Conservation (phyloP, 1,284 basidiomycete genomes). For the Naganishia sp. region DNA sequence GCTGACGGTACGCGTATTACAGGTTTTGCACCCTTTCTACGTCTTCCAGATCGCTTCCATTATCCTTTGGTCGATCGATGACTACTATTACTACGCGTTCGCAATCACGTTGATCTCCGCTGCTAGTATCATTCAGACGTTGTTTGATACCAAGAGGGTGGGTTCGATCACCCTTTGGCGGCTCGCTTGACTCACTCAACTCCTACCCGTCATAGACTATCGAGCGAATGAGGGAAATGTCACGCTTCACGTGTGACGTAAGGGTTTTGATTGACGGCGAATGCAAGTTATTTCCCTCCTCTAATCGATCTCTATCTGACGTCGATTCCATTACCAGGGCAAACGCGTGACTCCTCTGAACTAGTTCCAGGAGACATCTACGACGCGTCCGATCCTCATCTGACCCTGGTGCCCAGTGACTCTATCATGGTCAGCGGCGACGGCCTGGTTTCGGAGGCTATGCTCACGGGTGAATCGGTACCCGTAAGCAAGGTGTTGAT, state of each 20-base stretch:
- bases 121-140: slow-evolving; percentile 79
- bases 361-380: slow-evolving; percentile 93
- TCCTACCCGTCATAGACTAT: slow-evolving; percentile 66
- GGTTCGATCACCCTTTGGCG: slow-evolving; percentile 31
- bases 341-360: slow-evolving; percentile 69
- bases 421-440: slow-evolving; percentile 90
- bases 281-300: slow-evolving; percentile 60
- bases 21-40: slow-evolving; percentile 94
- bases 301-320: no score
- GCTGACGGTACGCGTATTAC: background rate
- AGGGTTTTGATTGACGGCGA: slow-evolving; percentile 69
- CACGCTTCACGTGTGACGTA: slow-evolving; percentile 80
- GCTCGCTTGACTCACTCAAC: background rate
- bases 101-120: slow-evolving; percentile 93
- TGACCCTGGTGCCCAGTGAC: slow-evolving; percentile 84
- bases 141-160: slow-evolving; percentile 90
- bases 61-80: slow-evolving; percentile 87
- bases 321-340: slow-evolving; percentile 59
- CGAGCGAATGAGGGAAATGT: slow-evolving; percentile 94
- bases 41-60: slow-evolving; percentile 98
- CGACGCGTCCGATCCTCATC: slow-evolving; percentile 75
- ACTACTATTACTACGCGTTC: slow-evolving; percentile 97
- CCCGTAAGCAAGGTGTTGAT: slow-evolving; percentile 84
- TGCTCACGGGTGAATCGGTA: slow-evolving; percentile 95
- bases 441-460: slow-evolving; percentile 96